Evolutionary conservation across 2,329 filamentous ascomycete genomes (phyloP), one percentile per base, ranked within the genome.

Genomic region (Colletotrichum navitas): DNA sequence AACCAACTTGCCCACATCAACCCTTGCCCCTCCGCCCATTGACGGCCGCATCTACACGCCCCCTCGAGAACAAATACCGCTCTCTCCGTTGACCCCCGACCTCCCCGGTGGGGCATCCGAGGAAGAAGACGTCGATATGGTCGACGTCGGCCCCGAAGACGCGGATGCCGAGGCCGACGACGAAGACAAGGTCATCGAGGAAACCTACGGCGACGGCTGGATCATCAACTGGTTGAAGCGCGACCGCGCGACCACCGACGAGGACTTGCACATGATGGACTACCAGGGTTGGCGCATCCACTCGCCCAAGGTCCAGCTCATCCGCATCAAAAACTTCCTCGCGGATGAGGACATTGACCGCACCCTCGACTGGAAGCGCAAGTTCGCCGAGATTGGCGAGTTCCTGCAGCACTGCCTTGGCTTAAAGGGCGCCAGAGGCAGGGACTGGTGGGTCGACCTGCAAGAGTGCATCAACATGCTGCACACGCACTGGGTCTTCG

Each of bases 291-390:
- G 81, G 74, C 78, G 75, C 43, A 76, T 81, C 58, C 76, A 76
- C 26, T 75, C 81, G 1, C 82, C 82, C 1, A 74, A 72, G 41
- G 76, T 84, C 41, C 70, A 79, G 54, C 77, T 82, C 52, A 54
- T 63, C 18, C 77, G 79, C 14, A 78, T 79, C 55, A 78, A 76
- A 61, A 84, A 83, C 73, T 89, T 87, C 72, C 83, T 90, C 29
- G 76, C 81, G 4, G 85, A 87, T 39, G 83, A 86, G 72, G 85
- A 89, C 73, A 75, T 78, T 7, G 81, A 84, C 67, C 81, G 83
- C 21, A 82, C 81, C 68, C 55, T 79, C 1, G 74, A 79, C 54
- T 88, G 85, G 81, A 75, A 80, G 1, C 59, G 72, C 14, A 82
- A 83, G 62, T 76, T 82, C 10, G 75, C 72, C 26, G 81, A 81